Evolutionary conservation across 352 stramenopile species (phyloP), one percentile per base, ranked within the genome.

Genomic region (Pythium sukuiense): DNA sequence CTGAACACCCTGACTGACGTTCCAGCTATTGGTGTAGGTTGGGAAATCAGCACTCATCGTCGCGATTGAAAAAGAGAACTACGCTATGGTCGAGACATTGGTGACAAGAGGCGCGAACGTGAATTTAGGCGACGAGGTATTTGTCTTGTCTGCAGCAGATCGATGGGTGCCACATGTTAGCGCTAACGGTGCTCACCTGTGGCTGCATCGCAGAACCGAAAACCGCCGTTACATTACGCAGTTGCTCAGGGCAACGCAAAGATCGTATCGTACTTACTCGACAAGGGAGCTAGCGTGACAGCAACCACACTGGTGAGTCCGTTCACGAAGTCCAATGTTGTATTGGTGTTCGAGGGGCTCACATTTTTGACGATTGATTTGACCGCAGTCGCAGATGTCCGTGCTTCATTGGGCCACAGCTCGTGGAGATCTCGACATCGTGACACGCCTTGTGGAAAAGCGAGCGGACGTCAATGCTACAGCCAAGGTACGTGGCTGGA

Each of bases 61-160:
- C 46, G 46, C 46, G n/a, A 30, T 53, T 30, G 46, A 53, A 29
- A 32, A 53, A 12, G 46, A 30, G 29, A 11, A 29, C 26, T 53
- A 32, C n/a, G 46, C 5, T 7, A 12, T 53, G 46, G n/a, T 53
- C 46, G 26, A 53, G 6, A 16, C n/a, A 14, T 14, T 53, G 6
- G 46, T 53, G 46, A 14, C 46, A 12, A 53, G 16, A 29, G 46
- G 46, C 7, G 46, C 46, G 11, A 18, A 53, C 26, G 46, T 53
- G n/a, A 53, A 53, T 53, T n/a, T 53, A 7, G 29, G n/a, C 46
- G 46, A 53, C 46, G 29, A 53, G 46, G 46, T 53, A 50, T 50
- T 50, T 50, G 20, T 16, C 20, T 50, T 24, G 20, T 24, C 20
- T 24, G 20, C 20, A 24, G 20, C 20, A 24, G 20, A 24, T 24